phyloP scores from a whole-genome alignment of 805 yeast species.

The Deakozyma indianensis region DNA sequence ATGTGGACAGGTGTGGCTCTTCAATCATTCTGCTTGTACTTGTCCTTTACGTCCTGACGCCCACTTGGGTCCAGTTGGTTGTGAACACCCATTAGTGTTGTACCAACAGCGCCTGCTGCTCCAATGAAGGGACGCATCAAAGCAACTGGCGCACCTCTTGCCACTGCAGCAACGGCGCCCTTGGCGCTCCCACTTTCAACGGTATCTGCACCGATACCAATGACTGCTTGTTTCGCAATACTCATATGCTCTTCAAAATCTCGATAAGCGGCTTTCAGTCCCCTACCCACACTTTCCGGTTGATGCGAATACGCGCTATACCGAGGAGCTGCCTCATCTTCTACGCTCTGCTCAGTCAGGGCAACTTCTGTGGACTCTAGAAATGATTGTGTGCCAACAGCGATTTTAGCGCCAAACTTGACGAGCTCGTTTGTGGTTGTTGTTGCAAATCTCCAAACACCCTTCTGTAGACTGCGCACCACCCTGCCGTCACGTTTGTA shows the following conservation, averaged over 20 bases:
- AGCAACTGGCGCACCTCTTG: conserved; percentile 67
- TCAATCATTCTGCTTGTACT: conserved; percentile 6
- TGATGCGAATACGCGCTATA: conserved; percentile 69
- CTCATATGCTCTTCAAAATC: conserved; percentile 55
- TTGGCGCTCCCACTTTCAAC: conserved; percentile 51
- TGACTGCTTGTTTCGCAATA: conserved; percentile 50
- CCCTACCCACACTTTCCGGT: conserved; percentile 58
- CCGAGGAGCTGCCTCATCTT: conserved; percentile 18
- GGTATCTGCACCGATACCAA: conserved; percentile 45
- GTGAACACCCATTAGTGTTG: conserved; percentile 68
- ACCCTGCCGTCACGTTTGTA: conserved; percentile 60
- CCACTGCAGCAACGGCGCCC: conserved; percentile 51
- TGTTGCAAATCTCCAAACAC: conserved; percentile 57
- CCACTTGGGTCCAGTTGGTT: conserved; percentile 64
- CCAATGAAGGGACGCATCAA: conserved; percentile 80
- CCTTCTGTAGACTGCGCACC: conserved; percentile 57
- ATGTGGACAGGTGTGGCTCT: too few species aligned
- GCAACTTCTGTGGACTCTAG: conserved; percentile 69
- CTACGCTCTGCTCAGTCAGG: conserved; percentile 39
- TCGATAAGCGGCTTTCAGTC: conserved; percentile 58
- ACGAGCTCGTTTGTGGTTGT: conserved; percentile 70
- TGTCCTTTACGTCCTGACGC: conserved; percentile 40
- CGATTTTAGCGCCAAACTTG: conserved; percentile 69
- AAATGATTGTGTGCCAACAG: conserved; percentile 75
- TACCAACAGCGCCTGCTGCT: conserved; percentile 79